Evolutionary conservation across 148 eudicot genomes (phyloP).

Genomic region (Chenopodium formosanum): DNA sequence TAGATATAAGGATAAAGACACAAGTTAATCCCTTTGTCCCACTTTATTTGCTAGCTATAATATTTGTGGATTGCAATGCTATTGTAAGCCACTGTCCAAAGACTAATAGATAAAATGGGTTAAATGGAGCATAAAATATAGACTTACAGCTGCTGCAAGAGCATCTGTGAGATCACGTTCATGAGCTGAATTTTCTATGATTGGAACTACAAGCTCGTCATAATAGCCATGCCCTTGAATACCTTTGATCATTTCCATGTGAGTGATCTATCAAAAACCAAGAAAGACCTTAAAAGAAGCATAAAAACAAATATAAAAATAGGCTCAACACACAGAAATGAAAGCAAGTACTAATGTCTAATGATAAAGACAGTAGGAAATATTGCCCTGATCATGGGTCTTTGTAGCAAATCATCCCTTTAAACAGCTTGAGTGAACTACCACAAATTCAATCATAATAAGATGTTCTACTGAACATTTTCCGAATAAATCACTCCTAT

Average conservation of each 20-base stretch:
- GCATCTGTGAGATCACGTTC: slow-evolving; percentile 93
- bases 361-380: background rate
- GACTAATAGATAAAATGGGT: background rate
- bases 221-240: slow-evolving; percentile 98
- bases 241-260: slow-evolving; percentile 99
- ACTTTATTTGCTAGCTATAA: background rate
- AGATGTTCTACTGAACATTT: background rate
- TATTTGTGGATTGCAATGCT: background rate
- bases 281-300: slow-evolving; percentile 1
- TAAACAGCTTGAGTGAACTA: slow-evolving; percentile 10
- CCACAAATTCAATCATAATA: background rate
- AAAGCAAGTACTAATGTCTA: background rate
- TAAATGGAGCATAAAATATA: background rate
- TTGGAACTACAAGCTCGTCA: slow-evolving; percentile 96
- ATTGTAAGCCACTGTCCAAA: background rate
- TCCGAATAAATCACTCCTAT: background rate
- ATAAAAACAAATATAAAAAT: background rate
- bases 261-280: slow-evolving; percentile 65
- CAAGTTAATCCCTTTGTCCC: background rate
- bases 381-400: background rate
- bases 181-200: slow-evolving; percentile 91
- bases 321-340: background rate
- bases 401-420: background rate
- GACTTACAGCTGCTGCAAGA: slow-evolving; percentile 87
- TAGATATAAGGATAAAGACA: background rate